Evolutionary conservation across 176 grass and related monocot species (phyloP).

Genomic region (Stipa capillata): DNA sequence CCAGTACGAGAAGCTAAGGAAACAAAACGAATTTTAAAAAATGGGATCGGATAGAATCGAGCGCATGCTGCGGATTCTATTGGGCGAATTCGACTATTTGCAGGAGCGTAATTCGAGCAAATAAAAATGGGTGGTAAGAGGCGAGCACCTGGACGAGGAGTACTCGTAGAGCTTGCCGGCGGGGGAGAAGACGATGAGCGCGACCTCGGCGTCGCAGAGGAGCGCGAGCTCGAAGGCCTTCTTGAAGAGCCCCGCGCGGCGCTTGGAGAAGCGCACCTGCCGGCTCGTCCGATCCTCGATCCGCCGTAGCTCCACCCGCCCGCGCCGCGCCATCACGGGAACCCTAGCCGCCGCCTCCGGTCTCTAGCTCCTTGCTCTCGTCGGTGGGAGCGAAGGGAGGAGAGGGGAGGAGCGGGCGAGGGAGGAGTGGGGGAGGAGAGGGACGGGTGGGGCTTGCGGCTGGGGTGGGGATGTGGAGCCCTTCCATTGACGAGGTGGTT

Average conservation of each 20-base stretch:
- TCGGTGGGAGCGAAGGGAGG: background rate
- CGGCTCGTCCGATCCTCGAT: constrained; percentile 66
- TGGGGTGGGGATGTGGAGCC: background rate
- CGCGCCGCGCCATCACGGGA: constrained; percentile 15
- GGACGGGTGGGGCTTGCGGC: background rate
- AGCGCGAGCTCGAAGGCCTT: constrained; percentile 62
- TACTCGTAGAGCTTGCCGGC: constrained; percentile 55
- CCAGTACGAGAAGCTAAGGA: background rate
- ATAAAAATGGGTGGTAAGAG: background rate
- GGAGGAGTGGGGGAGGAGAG: background rate
- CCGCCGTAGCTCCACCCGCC: constrained; percentile 43
- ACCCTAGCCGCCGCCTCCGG: constrained; percentile 1
- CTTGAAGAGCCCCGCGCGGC: constrained; percentile 50
- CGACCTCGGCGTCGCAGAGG: constrained; percentile 58
- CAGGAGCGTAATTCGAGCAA: background rate
- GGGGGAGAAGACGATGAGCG: constrained; percentile 48
- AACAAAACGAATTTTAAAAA: background rate
- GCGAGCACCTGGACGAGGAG: constrained; percentile 36
- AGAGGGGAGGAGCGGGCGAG: background rate
- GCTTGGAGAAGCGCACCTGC: constrained; percentile 63
- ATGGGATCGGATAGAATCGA: background rate
- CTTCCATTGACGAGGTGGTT: background rate
- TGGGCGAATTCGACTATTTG: background rate
- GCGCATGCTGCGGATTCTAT: background rate
- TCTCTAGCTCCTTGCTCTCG: background rate